Percentiles rank a stretch among this genome's conserved stretches.
Conservation (phyloP, 164 flowering plant species). For the Vitis riparia region DNA sequence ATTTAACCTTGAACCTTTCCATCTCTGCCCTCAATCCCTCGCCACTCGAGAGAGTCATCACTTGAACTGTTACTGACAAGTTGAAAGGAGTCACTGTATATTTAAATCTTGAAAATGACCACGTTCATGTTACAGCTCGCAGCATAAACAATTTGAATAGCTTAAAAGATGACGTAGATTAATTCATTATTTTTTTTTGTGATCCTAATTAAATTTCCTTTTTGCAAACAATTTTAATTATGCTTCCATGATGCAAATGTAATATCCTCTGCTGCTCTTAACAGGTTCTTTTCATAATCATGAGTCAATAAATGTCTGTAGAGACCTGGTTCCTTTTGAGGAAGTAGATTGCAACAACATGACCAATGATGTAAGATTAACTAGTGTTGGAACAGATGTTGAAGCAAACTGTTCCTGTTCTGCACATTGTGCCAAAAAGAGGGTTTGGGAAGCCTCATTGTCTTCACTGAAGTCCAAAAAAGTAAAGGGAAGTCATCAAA, state of each 20-base stretch:
- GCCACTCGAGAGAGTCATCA: too few species aligned
- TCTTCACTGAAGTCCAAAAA: conserved; percentile 81
- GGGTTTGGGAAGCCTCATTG: conserved; percentile 65
- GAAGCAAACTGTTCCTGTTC: conserved; percentile 45
- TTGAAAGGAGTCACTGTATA: background rate
- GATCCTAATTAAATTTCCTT: background rate
- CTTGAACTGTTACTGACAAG: too few species aligned
- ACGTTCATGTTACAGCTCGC: background rate
- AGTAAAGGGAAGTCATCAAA: conserved; percentile 61
- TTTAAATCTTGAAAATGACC: background rate
- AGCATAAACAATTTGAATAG: background rate
- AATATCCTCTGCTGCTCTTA: background rate
- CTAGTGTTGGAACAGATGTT: conserved; percentile 16
- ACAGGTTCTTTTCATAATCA: conserved; percentile 19
- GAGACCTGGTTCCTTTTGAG: conserved; percentile 19
- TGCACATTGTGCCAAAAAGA: conserved; percentile 41
- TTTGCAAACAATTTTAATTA: background rate
- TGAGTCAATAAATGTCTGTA: conserved; percentile 12
- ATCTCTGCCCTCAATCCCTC: too few species aligned
- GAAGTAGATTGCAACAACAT: conserved; percentile 12
- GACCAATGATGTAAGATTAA: conserved; percentile 10
- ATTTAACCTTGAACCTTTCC: too few species aligned
- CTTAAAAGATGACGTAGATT: background rate
- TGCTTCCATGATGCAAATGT: conserved; percentile 2
- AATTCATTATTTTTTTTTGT: background rate